Percentiles rank a stretch among this genome's conserved stretches.
phyloP scores from a whole-genome alignment of 352 stramenopile species.

The Phytophthora citricola region DNA sequence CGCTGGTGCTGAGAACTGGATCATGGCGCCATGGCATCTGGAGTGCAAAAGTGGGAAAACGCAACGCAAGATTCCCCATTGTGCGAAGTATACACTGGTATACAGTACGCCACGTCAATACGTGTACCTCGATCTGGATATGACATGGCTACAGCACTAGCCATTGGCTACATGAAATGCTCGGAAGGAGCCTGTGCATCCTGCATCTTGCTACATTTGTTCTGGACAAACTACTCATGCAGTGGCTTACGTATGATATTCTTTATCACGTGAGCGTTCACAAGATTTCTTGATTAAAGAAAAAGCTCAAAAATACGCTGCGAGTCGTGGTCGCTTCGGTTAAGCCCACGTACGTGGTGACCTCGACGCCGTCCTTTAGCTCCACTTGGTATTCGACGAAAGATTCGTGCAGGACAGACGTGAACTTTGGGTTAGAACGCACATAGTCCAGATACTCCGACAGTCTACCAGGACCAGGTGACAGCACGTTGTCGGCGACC shows the following conservation, averaged over 20 bases:
- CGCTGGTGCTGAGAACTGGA: not conserved
- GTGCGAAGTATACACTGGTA: not conserved
- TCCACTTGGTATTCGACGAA: conserved; percentile 38
- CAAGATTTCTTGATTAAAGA: no score
- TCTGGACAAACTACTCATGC: no score
- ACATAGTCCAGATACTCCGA: conserved; percentile 46
- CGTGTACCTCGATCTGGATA: not conserved
- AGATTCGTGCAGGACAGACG: conserved; percentile 34
- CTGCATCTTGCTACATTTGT: no score
- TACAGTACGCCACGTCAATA: conserved; percentile 6
- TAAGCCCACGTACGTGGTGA: conserved; percentile 31
- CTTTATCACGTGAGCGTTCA: no score
- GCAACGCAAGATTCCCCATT: conserved; percentile 1
- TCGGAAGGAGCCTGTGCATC: no score
- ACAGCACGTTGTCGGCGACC: conserved; percentile 49
- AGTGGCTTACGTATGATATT: no score
- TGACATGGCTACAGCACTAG: not conserved
- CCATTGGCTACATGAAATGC: not conserved
- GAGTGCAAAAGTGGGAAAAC: not conserved
- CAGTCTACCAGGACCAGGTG: conserved; percentile 21
- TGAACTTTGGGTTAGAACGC: conserved; percentile 36
- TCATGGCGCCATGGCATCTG: conserved; percentile 5
- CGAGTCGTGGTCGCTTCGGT: not conserved
- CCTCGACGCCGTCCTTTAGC: conserved; percentile 36
- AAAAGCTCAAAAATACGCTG: no score